Conservation (phyloP, 2,329 filamentous ascomycete genomes). For the Ampelomyces quisqualis region DNA sequence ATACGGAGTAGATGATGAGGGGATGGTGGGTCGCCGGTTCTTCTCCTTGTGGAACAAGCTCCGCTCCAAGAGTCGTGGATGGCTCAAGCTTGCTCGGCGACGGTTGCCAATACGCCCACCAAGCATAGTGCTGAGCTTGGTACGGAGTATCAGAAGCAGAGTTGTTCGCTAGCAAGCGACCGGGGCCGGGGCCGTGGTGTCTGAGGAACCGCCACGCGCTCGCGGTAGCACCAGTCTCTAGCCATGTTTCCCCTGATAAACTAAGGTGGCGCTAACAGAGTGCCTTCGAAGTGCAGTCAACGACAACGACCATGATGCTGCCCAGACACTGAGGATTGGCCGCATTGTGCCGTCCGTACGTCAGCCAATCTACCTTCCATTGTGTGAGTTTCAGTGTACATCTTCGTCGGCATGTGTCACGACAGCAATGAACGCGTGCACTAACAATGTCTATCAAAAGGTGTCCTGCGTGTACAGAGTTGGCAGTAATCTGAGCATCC, state of each 20-base stretch:
- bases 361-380: slow-evolving; percentile 17
- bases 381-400: slow-evolving; percentile 14
- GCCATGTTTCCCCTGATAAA: slow-evolving; percentile 4
- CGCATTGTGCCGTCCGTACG: background rate
- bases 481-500: background rate
- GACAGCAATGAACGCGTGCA: slow-evolving; percentile 2
- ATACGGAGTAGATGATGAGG: background rate
- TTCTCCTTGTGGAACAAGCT: slow-evolving; percentile 12
- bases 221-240: slow-evolving; percentile 8
- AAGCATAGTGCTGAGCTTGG: too few species aligned
- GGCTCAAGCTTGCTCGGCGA: slow-evolving; percentile 10
- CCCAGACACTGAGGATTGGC: slow-evolving; percentile 4
- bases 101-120: slow-evolving; percentile 14
- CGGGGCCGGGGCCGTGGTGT: slow-evolving; percentile 7
- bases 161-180: slow-evolving; percentile 8
- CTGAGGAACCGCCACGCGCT: slow-evolving; percentile 15
- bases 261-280: too few species aligned
- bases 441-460: too few species aligned
- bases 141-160: too few species aligned
- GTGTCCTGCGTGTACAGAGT: background rate
- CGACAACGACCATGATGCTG: slow-evolving; percentile 1
- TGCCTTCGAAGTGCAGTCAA: too few species aligned
- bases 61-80: slow-evolving; percentile 6
- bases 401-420: slow-evolving; percentile 1
- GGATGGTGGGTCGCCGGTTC: background rate